Percentiles rank a stretch among this genome's conserved stretches.
phyloP scores from a whole-genome alignment of 1,139 yeast genomes.

The Lodderomyces oxycetoniae region DNA sequence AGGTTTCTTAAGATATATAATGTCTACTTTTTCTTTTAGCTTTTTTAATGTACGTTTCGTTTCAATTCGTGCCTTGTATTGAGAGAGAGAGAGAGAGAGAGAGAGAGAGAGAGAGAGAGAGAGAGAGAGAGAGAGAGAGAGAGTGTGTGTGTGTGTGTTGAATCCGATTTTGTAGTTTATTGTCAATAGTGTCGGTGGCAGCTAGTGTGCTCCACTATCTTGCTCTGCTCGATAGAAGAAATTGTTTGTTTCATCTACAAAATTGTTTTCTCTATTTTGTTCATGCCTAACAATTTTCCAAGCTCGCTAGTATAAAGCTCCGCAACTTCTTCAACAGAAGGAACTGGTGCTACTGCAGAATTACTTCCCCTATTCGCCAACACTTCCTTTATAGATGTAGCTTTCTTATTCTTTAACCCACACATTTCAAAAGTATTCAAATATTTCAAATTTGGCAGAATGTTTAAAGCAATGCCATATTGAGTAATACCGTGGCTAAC shows the following conservation, averaged over 20 bases:
- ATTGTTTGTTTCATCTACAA: constrained; percentile 27
- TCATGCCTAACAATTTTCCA: constrained; percentile 44
- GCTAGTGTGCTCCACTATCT: no score
- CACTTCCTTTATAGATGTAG: constrained; percentile 32
- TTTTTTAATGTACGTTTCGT: no score
- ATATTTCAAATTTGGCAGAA: constrained; percentile 64
- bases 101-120: not conserved
- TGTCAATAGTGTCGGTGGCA: no score
- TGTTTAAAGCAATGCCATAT: constrained; percentile 85
- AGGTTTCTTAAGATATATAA: not conserved
- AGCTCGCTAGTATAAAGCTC: constrained; percentile 48
- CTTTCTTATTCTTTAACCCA: constrained; percentile 61
- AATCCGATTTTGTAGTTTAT: no score
- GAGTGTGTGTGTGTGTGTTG: constrained; percentile 1
- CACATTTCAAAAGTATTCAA: constrained; percentile 77
- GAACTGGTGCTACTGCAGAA: constrained; percentile 11
- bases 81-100: no score
- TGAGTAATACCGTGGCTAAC: constrained; percentile 81
- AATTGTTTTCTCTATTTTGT: constrained; percentile 34
- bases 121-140: constrained; percentile 1
- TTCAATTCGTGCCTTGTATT: no score
- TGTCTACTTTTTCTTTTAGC: not conserved
- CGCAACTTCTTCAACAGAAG: constrained; percentile 43
- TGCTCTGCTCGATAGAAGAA: no score
- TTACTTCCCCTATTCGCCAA: constrained; percentile 6